Evolutionary conservation across 306 rosid genomes (phyloP).

Genomic region (Cucurbita ficifolia): DNA sequence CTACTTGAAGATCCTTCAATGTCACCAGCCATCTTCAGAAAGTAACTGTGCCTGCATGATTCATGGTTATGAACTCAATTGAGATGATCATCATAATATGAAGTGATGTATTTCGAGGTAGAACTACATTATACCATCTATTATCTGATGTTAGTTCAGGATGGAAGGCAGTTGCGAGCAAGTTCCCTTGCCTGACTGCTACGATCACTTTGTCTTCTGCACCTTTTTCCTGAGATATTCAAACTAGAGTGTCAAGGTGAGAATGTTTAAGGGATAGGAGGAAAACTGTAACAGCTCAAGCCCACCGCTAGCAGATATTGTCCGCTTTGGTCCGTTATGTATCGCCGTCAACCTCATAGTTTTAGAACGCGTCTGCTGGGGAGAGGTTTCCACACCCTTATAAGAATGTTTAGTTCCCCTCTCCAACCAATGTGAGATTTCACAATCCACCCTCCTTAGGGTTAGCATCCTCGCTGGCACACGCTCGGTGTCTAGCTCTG

Average conservation of each 20-base stretch:
- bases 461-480: too few species aligned
- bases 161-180: conserved; percentile 87
- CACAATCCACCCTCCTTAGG: too few species aligned
- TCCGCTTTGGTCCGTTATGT: too few species aligned
- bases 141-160: conserved; percentile 93
- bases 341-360: too few species aligned
- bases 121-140: conserved; percentile 46
- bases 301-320: too few species aligned
- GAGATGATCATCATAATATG: background rate
- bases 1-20: conserved; percentile 51
- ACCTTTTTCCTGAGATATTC: conserved; percentile 38
- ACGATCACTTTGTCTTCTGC: conserved; percentile 56
- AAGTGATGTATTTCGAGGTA: background rate
- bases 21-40: conserved; percentile 53
- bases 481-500: too few species aligned
- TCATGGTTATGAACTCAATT: conserved; percentile 11
- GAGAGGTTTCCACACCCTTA: too few species aligned
- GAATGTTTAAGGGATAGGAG: background rate
- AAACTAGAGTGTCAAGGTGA: conserved; percentile 12
- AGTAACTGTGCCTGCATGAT: conserved; percentile 87
- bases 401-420: too few species aligned
- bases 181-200: conserved; percentile 80
- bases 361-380: too few species aligned
- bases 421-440: too few species aligned
- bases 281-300: background rate